A percentile compares a stretch with the other conserved stretches of the same genome.
phyloP scores from a whole-genome alignment of 2,329 filamentous ascomycete genomes.

The Diaporthe ampelina region DNA sequence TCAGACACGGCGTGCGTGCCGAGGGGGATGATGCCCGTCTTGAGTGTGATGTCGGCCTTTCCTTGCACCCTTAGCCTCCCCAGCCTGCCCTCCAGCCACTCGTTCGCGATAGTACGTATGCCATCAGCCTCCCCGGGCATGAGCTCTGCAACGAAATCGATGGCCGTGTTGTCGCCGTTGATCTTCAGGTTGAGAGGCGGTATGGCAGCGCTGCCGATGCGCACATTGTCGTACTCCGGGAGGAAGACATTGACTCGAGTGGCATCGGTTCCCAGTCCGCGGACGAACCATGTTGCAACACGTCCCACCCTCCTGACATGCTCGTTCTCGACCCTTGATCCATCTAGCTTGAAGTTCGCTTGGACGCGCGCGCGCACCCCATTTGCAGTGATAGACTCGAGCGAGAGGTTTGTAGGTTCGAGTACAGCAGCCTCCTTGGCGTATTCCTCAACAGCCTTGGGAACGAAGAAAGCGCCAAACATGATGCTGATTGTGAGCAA shows the following conservation, averaged over 20 bases:
- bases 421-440: slow-evolving; percentile 86
- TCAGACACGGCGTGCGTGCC: slow-evolving; percentile 83
- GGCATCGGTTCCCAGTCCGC: slow-evolving; percentile 79
- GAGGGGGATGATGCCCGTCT: slow-evolving; percentile 83
- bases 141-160: slow-evolving; percentile 86
- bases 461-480: slow-evolving; percentile 83
- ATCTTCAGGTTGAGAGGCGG: slow-evolving; percentile 84
- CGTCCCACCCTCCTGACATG: slow-evolving; percentile 82
- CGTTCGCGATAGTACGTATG: slow-evolving; percentile 84
- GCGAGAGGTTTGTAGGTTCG: slow-evolving; percentile 84
- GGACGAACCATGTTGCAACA: slow-evolving; percentile 84
- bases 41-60: slow-evolving; percentile 79
- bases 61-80: slow-evolving; percentile 79
- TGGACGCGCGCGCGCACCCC: slow-evolving; percentile 86
- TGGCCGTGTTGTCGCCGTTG: slow-evolving; percentile 80
- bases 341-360: slow-evolving; percentile 86
- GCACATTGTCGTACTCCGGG: slow-evolving; percentile 83
- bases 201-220: slow-evolving; percentile 82
- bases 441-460: slow-evolving; percentile 86
- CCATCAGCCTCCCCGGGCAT: slow-evolving; percentile 82
- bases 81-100: slow-evolving; percentile 88
- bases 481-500: slow-evolving; percentile 77
- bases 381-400: slow-evolving; percentile 85
- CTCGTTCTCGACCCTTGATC: slow-evolving; percentile 78
- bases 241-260: slow-evolving; percentile 83